Conservation (phyloP, 306 rosid species). For the Cucumis sativus region Cucumber_9930_V3 NC_026657.2:11159501-11160000, state of each 20-base stretch:
- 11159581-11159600: not conserved
- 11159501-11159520: too few relatives aligned
- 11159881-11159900: not conserved
- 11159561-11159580: not conserved
- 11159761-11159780: not conserved
- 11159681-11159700: not conserved
- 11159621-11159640: not conserved
- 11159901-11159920: not conserved
- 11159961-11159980: not conserved
- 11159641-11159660: not conserved
- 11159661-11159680: not conserved
- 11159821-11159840: not conserved
- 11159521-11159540: not conserved
- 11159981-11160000: not conserved
- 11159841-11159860: not conserved
- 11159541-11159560: not conserved
- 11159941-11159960: not conserved
- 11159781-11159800: not conserved
- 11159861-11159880: not conserved
- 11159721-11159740: not conserved
- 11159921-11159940: not conserved
- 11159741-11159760: not conserved
- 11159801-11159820: not conserved
- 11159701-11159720: not conserved
- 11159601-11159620: not conserved